Percentiles rank a stretch among this genome's conserved stretches.
These are phyloP conservation scores for Ophryocystis elektroscirrha DNA, from an alignment of 169 alveolate genomes.

Conservation along the genomic window DNA sequence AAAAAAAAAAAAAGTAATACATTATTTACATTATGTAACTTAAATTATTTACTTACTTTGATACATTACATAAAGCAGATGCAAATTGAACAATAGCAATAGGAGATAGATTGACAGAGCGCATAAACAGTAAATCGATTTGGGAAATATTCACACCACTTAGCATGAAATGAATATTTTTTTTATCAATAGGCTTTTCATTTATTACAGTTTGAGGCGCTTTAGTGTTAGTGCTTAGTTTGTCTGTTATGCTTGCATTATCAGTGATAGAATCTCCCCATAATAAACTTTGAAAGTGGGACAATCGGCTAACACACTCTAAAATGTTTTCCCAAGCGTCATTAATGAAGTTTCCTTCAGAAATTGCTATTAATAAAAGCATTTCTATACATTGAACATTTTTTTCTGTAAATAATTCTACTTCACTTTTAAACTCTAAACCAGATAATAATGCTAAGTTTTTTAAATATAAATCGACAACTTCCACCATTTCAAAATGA, in stretches of 20 bases:
- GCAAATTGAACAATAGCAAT: conserved; percentile 1
- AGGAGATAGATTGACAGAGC: neutral
- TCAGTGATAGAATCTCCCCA: neutral
- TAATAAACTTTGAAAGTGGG: neutral
- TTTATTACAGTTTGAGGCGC: neutral
- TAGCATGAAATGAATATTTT: neutral
- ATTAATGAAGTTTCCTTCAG: neutral
- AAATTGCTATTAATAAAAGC: neutral
- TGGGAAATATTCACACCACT: neutral
- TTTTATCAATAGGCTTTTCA: neutral
- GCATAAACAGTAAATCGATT: conserved; percentile 1
- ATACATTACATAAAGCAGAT: neutral
- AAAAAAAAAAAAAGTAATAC: neutral
- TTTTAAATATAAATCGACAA: no score
- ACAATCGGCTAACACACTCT: neutral
- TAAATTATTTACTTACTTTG: neutral
- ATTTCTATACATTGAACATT: neutral
- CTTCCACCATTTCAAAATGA: no score
- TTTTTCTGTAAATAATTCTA: no score
- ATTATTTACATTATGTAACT: neutral
- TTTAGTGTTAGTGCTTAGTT: neutral
- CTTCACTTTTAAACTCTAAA: no score
- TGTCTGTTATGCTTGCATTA: neutral
- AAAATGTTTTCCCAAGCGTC: conserved; percentile 2
- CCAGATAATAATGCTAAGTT: no score